Evolutionary conservation across 108 stramenopile genomes (phyloP).

Genomic region (Nitzschia putrida): DNA sequence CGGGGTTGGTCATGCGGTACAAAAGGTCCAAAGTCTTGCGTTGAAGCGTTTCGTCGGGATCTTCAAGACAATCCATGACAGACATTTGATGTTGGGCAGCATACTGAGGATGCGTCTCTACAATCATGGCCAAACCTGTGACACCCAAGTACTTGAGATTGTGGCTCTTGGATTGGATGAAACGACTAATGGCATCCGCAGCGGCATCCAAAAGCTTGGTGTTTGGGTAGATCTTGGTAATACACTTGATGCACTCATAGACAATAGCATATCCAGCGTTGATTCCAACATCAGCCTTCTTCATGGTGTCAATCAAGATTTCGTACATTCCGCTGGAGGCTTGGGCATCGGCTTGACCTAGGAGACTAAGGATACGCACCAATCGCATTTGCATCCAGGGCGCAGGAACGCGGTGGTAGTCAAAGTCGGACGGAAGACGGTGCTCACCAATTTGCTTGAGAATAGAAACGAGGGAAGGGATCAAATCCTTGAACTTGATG

Average conservation of each 20-base stretch:
- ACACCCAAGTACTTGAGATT: constrained; percentile 98
- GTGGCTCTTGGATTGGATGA: constrained; percentile 89
- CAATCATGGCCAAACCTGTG: constrained; percentile 95
- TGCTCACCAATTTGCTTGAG: constrained; percentile 97
- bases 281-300: constrained; percentile 96
- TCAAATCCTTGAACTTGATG: constrained; percentile 87
- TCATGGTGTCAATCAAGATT: constrained; percentile 91
- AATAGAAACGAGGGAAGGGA: constrained; percentile 91
- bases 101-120: constrained; percentile 94
- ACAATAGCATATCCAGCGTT: constrained; percentile 98
- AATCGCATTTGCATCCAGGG: constrained; percentile 99
- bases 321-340: constrained; percentile 96
- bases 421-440: constrained; percentile 95
- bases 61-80: constrained; percentile 99
- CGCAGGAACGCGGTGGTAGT: constrained; percentile 98
- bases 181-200: constrained; percentile 89
- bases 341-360: constrained; percentile 84
- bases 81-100: constrained; percentile 97
- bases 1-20: constrained; percentile 97
- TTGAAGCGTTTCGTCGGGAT: constrained; percentile 97
- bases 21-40: constrained; percentile 96
- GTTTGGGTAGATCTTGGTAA: constrained; percentile 98
- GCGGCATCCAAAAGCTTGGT: constrained; percentile 93
- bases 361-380: constrained; percentile 87
- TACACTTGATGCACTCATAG: constrained; percentile 95